Evolutionary conservation across 495 filamentous ascomycete species (phyloP), one percentile per base, ranked within the genome.

Genomic region (Aspergillus cristatus): DNA sequence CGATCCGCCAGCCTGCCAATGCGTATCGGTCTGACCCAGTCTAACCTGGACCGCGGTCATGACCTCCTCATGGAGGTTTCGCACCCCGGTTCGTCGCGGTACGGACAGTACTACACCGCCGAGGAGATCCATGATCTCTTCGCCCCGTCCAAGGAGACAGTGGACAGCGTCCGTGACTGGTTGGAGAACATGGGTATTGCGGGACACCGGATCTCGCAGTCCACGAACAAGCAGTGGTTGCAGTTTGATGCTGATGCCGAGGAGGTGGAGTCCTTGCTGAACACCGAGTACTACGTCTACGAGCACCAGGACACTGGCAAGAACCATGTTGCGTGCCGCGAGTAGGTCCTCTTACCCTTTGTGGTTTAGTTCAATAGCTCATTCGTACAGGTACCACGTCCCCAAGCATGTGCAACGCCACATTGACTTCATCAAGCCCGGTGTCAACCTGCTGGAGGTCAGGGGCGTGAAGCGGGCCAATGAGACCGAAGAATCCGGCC

Each of bases 381-480:
- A 28, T 17, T 17, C n/a, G 17, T 26, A n/a, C 34, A 65, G 65
- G 18, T 79, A 79, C 37, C 67, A 73, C 30, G 53, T 79, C 7
- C 76, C 77, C 0, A 49, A 61, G 7, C 51, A 69, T 14, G 40
- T 79, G 14, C 59, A 59, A 24, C 42, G 50, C 6, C 70, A 80
- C 36, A 57, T 80, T 28, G 77, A 81, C 51, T 78, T 74, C 40
- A 70, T 79, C 29, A 78, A 67, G 0, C 74, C 75, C 0, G 73
- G 73, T 3, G 54, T 80, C 41, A 74, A 67, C 38, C 46, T 71
- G 13, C 3, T 30, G 28, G 28, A 14, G 4, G 28, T 30, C 11
- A 12, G 28, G 3, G 28, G 12, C 60, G 37, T n/a, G 38, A 38
- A 15, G 38, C 50, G 6, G 29, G 45, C 16, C 55, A 59, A 53